Evolutionary conservation across 805 yeast genomes (phyloP).

Genomic region (Saturnispora sekii): DNA sequence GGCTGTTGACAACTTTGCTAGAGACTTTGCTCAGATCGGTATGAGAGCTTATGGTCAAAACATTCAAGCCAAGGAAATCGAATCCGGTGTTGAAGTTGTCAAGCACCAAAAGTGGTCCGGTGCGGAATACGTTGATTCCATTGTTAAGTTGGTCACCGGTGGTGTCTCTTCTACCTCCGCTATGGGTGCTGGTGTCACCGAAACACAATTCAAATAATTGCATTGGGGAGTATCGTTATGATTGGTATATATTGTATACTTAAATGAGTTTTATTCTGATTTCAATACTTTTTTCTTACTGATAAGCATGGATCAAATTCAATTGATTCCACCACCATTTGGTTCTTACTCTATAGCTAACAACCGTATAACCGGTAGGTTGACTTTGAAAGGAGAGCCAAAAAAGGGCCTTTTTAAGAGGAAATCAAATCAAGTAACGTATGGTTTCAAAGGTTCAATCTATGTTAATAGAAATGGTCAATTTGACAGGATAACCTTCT

Average conservation of each 20-base stretch:
- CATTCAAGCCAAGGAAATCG: slow-evolving; percentile 83
- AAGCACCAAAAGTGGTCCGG: slow-evolving; percentile 99
- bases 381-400: neutral
- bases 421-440: neutral
- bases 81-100: slow-evolving; percentile 84
- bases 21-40: slow-evolving; percentile 69
- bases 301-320: neutral
- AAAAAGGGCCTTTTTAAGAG: neutral
- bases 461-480: slow-evolving; percentile 3
- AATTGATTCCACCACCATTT: neutral
- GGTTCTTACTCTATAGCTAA: slow-evolving; percentile 1
- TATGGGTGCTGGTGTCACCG: slow-evolving; percentile 98
- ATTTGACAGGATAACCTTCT: slow-evolving; percentile 1
- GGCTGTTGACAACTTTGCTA: slow-evolving; percentile 78
- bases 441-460: slow-evolving; percentile 2
- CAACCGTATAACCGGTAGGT: neutral
- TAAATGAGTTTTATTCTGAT: too few species aligned
- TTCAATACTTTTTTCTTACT: neutral
- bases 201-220: slow-evolving; percentile 70
- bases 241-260: too few species aligned
- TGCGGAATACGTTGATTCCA: slow-evolving; percentile 89
- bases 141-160: slow-evolving; percentile 84
- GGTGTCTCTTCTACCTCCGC: slow-evolving; percentile 95
- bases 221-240: neutral
- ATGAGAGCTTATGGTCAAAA: slow-evolving; percentile 92